A percentile compares a stretch with the other conserved stretches of the same genome.
phyloP scores from a whole-genome alignment of 2,329 filamentous ascomycete genomes.

The Teratosphaeria destructans region DNA sequence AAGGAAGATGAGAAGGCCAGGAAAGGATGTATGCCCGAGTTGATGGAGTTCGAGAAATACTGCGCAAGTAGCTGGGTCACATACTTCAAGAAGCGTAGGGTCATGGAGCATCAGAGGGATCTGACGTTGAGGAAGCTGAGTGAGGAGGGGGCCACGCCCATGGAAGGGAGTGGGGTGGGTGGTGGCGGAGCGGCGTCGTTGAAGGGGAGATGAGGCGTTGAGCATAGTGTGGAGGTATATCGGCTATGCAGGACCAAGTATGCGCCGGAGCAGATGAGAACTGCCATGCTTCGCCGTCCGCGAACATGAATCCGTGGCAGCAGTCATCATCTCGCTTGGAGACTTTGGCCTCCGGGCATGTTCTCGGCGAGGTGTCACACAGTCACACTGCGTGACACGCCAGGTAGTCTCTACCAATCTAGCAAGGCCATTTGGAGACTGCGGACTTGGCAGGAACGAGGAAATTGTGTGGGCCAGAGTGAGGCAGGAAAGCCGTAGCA shows the following conservation, averaged over 20 bases:
- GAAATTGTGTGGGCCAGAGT: too few species aligned
- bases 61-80: conserved; percentile 91
- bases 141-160: conserved; percentile 31
- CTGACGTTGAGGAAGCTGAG: conserved; percentile 62
- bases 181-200: conserved; percentile 7
- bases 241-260: too few species aligned
- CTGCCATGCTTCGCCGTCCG: too few species aligned
- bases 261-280: neutral
- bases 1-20: conserved; percentile 44
- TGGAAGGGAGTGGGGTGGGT: conserved; percentile 7
- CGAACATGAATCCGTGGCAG: neutral
- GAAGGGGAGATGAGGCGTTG: conserved; percentile 3
- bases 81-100: conserved; percentile 94
- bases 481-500: too few species aligned
- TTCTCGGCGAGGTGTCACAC: too few species aligned
- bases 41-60: conserved; percentile 64
- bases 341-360: too few species aligned
- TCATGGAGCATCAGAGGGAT: conserved; percentile 83
- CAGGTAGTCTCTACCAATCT: too few species aligned
- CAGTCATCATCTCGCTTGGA: neutral
- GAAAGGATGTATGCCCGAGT: conserved; percentile 46
- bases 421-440: too few species aligned
- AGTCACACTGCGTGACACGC: too few species aligned
- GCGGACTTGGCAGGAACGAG: too few species aligned
- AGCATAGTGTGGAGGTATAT: neutral